Evolutionary conservation across 2,329 filamentous ascomycete species (phyloP).

Genomic region (Ceratocystis colombiana): DNA sequence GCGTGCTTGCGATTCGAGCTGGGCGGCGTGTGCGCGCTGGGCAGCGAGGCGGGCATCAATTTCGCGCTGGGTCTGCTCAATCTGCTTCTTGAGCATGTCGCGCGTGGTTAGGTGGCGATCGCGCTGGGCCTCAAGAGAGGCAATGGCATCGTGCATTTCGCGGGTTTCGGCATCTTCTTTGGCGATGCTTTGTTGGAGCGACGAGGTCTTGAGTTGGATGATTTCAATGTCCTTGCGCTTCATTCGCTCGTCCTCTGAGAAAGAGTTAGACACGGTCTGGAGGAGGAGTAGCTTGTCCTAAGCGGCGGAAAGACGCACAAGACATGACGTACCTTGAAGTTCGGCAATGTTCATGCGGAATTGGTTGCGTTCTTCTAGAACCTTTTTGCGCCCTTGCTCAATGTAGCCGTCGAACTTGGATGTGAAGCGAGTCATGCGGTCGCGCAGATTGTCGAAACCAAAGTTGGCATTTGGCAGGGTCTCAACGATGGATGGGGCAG

Average conservation of each 20-base stretch:
- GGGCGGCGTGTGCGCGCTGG: constrained; percentile 59
- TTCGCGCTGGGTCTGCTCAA: constrained; percentile 56
- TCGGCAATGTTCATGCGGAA: constrained; percentile 87
- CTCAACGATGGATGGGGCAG: constrained; percentile 59
- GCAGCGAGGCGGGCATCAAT: constrained; percentile 62
- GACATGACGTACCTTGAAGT: constrained; percentile 58
- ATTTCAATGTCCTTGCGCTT: constrained; percentile 82
- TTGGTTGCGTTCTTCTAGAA: constrained; percentile 86
- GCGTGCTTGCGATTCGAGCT: constrained; percentile 71
- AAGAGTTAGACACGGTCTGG: neutral
- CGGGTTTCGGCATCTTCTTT: constrained; percentile 67
- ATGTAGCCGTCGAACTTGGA: constrained; percentile 88
- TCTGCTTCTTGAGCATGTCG: constrained; percentile 50
- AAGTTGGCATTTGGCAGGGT: constrained; percentile 85
- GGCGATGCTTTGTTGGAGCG: constrained; percentile 61
- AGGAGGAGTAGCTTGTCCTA: neutral
- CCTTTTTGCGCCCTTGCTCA: constrained; percentile 76
- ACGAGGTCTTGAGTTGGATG: constrained; percentile 57
- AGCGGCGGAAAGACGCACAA: neutral
- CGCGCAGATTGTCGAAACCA: constrained; percentile 88
- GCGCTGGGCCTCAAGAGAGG: constrained; percentile 48
- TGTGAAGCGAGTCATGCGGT: constrained; percentile 89
- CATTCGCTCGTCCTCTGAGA: constrained; percentile 78
- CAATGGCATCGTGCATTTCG: constrained; percentile 59
- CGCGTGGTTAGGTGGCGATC: constrained; percentile 49